Base-by-base conservation (phyloP, 164 flowering plant genomes). In the Berberis vulgaris region DNA sequence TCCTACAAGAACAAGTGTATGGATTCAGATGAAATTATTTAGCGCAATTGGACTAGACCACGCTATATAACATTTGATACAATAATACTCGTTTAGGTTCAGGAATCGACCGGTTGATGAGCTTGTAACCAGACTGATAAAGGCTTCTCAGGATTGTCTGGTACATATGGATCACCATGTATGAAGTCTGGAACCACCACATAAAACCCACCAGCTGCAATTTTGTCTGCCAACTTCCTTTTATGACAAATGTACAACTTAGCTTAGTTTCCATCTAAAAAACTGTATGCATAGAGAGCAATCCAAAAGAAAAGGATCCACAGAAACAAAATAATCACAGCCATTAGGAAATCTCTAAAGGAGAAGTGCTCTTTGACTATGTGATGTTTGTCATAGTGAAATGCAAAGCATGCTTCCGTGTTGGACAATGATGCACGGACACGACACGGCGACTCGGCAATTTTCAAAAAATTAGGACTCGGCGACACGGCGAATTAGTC, bases 211-310 rank as follows among this genome's bases (percentile, higher is more conserved):
- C 81, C 76, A 60, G 81, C 78, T 38, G 90, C 85, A 74, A 85
- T 73, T 71, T 81, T 85, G 72, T 87, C 88, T 9, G 88, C 90
- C 10, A 85, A 83, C 69, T 82, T 83, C 83, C 90, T 87, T 65
- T 62, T 12, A 41, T 41, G 26, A 4, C 26, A 13, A n/a, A 54
- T 5, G 40, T 7, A 6, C 10, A 57, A 9, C 40, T 57, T 5
- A 57, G 43, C 41, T 57, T 57, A 52, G 55, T 7, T 52, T 52
- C 8, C n/a, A 52, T 26, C 26, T 26, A 26, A 26, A 26, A 26
- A 26, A 26, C 26, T 26, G 26, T 26, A 26, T 26, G 26, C 26
- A 26, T 26, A 26, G 26, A 26, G 26, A 26, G 26, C 26, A 26
- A 26, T 26, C 26, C 26, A 26, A 26, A 26, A 26, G 26, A 26